Conservation (phyloP, 805 yeast species). For the Priceomyces haplophilus region DNA sequence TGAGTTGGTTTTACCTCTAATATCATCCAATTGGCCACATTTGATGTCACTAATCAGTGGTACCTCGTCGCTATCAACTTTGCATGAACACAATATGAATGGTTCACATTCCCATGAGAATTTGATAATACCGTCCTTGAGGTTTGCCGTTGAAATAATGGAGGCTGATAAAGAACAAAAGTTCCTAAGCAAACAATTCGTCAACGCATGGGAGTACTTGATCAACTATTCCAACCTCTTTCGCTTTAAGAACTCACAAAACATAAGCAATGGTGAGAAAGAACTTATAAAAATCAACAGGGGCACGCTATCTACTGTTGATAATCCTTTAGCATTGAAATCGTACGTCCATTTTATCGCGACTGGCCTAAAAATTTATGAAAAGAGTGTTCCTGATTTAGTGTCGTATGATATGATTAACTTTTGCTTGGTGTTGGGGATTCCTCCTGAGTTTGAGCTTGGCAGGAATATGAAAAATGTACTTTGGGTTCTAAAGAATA, state of each 20-base stretch:
- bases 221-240: conserved; percentile 8
- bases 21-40: conserved; percentile 34
- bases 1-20: conserved; percentile 27
- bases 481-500: conserved; percentile 25
- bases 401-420: conserved; percentile 34
- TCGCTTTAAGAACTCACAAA: not conserved
- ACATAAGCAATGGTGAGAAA: not conserved
- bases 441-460: conserved; percentile 15
- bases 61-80: conserved; percentile 9
- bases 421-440: conserved; percentile 28
- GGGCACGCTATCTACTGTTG: conserved; percentile 10
- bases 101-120: conserved; percentile 7
- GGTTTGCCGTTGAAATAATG: conserved; percentile 25
- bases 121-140: conserved; percentile 26
- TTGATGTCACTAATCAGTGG: conserved; percentile 19
- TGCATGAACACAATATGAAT: not conserved
- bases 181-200: conserved; percentile 46
- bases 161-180: conserved; percentile 32
- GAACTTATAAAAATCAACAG: conserved; percentile 5
- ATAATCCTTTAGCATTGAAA: conserved; percentile 21
- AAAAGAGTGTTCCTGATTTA: conserved; percentile 39
- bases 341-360: conserved; percentile 29
- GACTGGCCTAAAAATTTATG: conserved; percentile 37
- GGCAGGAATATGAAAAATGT: conserved; percentile 26
- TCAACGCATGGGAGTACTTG: conserved; percentile 41